Evolutionary conservation across 1,284 basidiomycete genomes (phyloP), one percentile per base, ranked within the genome.

Genomic region (Malassezia caprae): DNA sequence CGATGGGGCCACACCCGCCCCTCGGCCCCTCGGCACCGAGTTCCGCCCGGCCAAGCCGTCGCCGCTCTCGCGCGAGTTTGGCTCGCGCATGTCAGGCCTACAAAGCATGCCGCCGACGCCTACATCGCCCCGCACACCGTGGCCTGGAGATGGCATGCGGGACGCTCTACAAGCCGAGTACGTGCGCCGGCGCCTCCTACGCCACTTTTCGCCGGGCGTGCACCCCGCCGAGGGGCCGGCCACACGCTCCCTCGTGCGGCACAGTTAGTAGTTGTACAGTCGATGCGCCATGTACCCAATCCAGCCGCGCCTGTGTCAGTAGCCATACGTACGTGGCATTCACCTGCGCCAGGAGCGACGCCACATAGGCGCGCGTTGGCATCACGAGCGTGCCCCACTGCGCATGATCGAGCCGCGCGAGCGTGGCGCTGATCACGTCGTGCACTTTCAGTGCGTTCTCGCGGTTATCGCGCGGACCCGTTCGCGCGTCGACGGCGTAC

Each of bases 391-490:
- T 42, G n/a, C 55, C 55, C 30, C 26, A 47, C n/a, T 37, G 26
- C 11, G 32, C 27, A 7, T 37, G 8, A 24, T 57, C 55, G n/a
- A 57, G 30, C 10, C 44, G 32, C 10, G 5, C 1, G 3, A 57
- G 39, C 28, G 55, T 48, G 15, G 12, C 32, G 13, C 46, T 44
- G 10, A 52, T 50, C 10, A 57, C 50, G 15, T 57, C 37, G 12
- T 40, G 4, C 12, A 57, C 55, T 1, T 48, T 27, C 10, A 57
- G 35, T 15, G 55, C 55, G 0, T 39, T 15, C 17, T 48, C 27
- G 28, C 55, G 49, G 40, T 52, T 42, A 39, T 57, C 55, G 26
- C 55, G 55, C 23, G 55, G 55, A 8, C 55, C 55, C 21, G 43
- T 44, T 13, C 8, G 12, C 13, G 55, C 41, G 24, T 57, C 55